Evolutionary conservation across 805 yeast species (phyloP).

Genomic region (Yarrowia yakushimensis): DNA sequence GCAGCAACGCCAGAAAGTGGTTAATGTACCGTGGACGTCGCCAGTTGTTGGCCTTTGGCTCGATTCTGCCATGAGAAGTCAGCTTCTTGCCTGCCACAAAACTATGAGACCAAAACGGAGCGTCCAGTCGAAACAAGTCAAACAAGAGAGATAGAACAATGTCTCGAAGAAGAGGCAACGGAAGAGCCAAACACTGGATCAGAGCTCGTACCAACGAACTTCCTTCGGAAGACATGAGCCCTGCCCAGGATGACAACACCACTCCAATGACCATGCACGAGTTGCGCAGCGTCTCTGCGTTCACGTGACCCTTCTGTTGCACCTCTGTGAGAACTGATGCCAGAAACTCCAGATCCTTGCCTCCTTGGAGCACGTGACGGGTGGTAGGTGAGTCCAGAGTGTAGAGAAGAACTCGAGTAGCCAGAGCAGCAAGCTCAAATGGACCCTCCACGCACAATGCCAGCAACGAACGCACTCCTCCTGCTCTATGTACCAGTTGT

Average conservation of each 20-base stretch:
- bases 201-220: conserved; percentile 42
- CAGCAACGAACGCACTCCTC: conserved; percentile 46
- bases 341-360: conserved; percentile 58
- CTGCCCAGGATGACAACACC: conserved; percentile 71
- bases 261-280: conserved; percentile 57
- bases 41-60: neutral
- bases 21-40: conserved; percentile 37
- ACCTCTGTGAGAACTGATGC: conserved; percentile 70
- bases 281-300: conserved; percentile 55
- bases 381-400: conserved; percentile 57
- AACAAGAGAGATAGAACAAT: conserved; percentile 67
- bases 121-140: conserved; percentile 55
- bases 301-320: conserved; percentile 47
- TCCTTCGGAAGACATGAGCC: conserved; percentile 45
- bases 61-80: neutral
- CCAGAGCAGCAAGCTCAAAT: conserved; percentile 44
- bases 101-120: conserved; percentile 2
- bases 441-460: conserved; percentile 55
- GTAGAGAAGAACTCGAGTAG: conserved; percentile 48
- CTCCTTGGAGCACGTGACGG: conserved; percentile 53
- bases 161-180: conserved; percentile 52
- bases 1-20: conserved; percentile 64
- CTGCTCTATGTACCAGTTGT: conserved; percentile 43
- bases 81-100: conserved; percentile 10
- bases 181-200: conserved; percentile 57